Base-by-base conservation (phyloP, 2,329 filamentous ascomycete genomes). In the Nannizziopsis barbatae region DNA sequence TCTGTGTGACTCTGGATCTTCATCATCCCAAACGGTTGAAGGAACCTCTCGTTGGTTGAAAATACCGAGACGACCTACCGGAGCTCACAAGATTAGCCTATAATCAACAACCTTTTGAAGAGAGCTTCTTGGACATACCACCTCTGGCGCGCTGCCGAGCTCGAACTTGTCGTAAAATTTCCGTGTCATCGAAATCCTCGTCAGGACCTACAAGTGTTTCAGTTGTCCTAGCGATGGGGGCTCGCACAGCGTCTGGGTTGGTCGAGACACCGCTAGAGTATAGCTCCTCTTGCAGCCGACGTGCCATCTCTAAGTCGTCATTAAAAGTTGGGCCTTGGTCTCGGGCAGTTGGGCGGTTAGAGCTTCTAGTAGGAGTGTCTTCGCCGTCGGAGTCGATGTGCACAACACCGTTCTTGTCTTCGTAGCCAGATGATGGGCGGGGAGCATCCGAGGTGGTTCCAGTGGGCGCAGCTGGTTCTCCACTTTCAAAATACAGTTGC, bases 271-370 rank as follows among this genome's bases (percentile, higher is more conserved):
- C 70, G 35, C 67, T 76, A 45, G 77, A 75, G 58, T 95, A 96
- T 61, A 95, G 76, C 66, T 98, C 88, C 60, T 98, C 85, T 64
- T 98, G 92, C 51, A 98, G 66, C 50, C 86, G 79, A 64, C 89
- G 80, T 5, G 92, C 92, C 81, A 96, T 90, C 38, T 86, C 89
- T 45, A 87, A 89, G 60, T 98, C 92, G 59, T 95, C 88, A 54
- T 95, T 89, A 55, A 84, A 79, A 46, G 59, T 80, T 72, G 65
- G 67, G 30, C 66, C 68, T 8, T 68, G 68, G 51, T 50, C 37
- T 27, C 61, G 60, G 20, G 63, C 56, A 37, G 60, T 55, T 42
- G 55, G 54, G 53, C 54, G 55, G 10, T 64, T 47, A 65, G 45
- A 42, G 8, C 49, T 42, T 12, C 18, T 27, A n/a, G 35, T 30